Evolutionary conservation across 163 green algal species (phyloP).

Genomic region (Scenedesmus sp.): DNA sequence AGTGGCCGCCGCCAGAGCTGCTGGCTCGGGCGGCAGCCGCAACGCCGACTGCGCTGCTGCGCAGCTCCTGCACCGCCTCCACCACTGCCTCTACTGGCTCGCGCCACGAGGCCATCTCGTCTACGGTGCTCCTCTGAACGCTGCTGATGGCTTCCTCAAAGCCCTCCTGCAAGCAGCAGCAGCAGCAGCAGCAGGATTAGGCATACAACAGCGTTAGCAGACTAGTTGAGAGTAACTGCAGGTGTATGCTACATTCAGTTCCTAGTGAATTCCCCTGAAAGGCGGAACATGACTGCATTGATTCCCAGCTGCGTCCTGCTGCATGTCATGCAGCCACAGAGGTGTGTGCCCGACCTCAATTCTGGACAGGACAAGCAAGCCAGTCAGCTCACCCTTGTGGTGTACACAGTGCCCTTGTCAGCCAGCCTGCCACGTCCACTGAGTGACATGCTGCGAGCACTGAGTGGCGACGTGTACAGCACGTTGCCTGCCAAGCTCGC

Average conservation of each 20-base stretch:
- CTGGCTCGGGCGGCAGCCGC: not conserved
- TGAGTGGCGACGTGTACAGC: conserved; percentile 59
- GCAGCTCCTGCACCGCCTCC: not conserved
- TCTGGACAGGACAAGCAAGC: not conserved
- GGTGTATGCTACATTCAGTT: too few relatives aligned
- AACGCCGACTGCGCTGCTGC: conserved; percentile 10
- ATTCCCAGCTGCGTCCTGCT: not conserved
- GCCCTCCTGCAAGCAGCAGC: conserved; percentile 55
- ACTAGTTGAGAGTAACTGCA: too few relatives aligned
- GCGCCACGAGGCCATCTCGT: conserved; percentile 56
- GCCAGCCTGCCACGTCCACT: conserved; percentile 59
- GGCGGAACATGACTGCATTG: too few relatives aligned
- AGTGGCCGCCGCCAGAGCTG: not conserved
- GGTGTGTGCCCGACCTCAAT: not conserved
- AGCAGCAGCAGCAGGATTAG: not conserved
- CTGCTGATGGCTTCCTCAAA: conserved; percentile 67
- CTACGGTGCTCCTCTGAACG: conserved; percentile 54
- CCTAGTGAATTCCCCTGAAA: too few relatives aligned
- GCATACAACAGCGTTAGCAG: not conserved
- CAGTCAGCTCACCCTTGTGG: conserved; percentile 57
- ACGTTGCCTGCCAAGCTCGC: conserved; percentile 57
- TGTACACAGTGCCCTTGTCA: conserved; percentile 71
- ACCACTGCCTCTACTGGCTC: conserved; percentile 9
- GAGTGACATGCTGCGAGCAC: conserved; percentile 65
- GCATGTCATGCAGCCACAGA: not conserved